Conservation (phyloP, 768 basidiomycete species). For the Russula ochroleuca region DNA sequence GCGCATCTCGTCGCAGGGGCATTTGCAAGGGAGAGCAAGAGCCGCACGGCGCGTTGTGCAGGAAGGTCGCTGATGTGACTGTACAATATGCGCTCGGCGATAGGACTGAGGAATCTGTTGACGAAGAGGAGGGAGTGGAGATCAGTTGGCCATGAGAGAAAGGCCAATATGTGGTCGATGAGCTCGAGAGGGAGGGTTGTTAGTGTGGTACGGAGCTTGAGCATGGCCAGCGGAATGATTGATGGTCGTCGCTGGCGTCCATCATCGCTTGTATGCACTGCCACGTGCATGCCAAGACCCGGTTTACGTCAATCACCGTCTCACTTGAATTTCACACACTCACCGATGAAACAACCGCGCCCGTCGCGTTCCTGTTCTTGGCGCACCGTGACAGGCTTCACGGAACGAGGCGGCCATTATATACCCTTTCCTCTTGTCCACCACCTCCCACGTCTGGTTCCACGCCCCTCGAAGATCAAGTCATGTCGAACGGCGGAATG, state of each 20-base stretch:
- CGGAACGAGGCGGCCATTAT: background rate
- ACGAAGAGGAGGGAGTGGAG: conserved; percentile 31
- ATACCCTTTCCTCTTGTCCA: too few relatives aligned
- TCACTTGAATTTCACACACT: too few relatives aligned
- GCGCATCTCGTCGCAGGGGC: conserved; percentile 36
- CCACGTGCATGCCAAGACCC: background rate
- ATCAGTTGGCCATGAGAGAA: conserved; percentile 30
- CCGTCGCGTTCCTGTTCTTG: too few relatives aligned
- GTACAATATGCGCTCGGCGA: conserved; percentile 37
- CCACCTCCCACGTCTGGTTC: too few relatives aligned
- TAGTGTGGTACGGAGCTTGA: background rate
- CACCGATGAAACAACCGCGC: too few relatives aligned
- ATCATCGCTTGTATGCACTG: background rate
- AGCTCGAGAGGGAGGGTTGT: conserved; percentile 37
- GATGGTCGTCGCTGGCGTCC: background rate
- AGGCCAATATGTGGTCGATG: conserved; percentile 34
- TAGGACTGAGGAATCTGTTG: conserved; percentile 31
- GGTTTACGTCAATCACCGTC: too few relatives aligned
- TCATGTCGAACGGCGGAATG: background rate
- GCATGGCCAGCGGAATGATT: background rate
- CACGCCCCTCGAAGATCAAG: background rate
- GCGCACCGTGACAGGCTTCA: too few relatives aligned
- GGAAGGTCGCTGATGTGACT: conserved; percentile 37
- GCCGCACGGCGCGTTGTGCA: conserved; percentile 35
- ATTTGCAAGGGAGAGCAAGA: conserved; percentile 41